Base-by-base conservation (phyloP, 208 protist species). In the Trypanosoma scelopori region DNA sequence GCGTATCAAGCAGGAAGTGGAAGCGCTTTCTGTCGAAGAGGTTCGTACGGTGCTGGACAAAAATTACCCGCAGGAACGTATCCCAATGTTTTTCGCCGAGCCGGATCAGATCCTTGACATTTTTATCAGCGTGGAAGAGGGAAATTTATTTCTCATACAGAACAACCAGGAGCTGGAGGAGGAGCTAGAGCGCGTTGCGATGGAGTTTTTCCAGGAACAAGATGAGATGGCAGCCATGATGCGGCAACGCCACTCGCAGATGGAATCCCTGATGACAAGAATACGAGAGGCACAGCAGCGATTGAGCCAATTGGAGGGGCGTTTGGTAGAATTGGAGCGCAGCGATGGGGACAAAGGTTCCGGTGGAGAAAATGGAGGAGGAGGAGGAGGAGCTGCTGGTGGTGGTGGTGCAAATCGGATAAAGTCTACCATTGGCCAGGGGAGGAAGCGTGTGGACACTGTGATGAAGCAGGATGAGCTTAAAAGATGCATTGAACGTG, bases 121-220 rank as follows among this genome's bases (percentile, higher is more conserved):
- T 46, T 98, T 98, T 79, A 92, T 95, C 48, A 93, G 92, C 59
- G 89, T 98, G 1, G 95, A 98, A 75, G 97, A 98, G 62, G 87
- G 90, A 22, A 98, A 98, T 52, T 78, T 98, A 43, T 98, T 98
- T 57, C 80, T 98, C 25, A 98, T 98, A 63, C 95, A 98, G 70
- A 98, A 97, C 76, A 96, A 81, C 45, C 96, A 98, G 68, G 89
- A 95, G 76, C 74, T 97, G 41, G 93, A 98, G 79, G 93, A 98
- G 77, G 89, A 95, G 68, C 76, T 98, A 35, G 94, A 98, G 60
- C 85, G 92, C 32, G 84, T 98, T 18, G 79, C 89, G 42, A 84
- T 86, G 58, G 82, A 95, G 55, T 96, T 87, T 63, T 61, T 87
- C 25, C 72, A 79, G 23, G 92, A 97, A 64, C 74, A 90, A 67